Conservation (phyloP, 2,329 filamentous ascomycete species). For the Exophiala spinifera region DNA sequence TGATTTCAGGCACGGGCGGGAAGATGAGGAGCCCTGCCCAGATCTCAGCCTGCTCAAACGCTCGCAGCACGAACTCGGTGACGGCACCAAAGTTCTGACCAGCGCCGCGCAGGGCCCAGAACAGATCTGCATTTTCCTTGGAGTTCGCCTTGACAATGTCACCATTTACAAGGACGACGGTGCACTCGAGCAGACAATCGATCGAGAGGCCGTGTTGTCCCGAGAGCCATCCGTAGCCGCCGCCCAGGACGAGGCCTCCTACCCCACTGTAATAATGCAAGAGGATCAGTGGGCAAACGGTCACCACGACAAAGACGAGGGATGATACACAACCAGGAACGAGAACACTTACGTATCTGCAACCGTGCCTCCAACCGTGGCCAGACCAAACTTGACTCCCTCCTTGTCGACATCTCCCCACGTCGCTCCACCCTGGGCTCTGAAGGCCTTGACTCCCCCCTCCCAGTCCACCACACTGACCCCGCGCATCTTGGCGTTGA, state of each 20-base stretch:
- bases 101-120: conserved; percentile 43
- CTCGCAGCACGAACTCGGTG: conserved; percentile 41
- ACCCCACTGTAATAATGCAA: conserved; percentile 52
- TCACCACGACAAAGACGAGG: too few relatives aligned
- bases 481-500: conserved; percentile 47
- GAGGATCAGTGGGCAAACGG: too few relatives aligned
- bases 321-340: too few relatives aligned
- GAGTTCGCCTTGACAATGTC: conserved; percentile 36
- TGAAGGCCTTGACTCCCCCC: conserved; percentile 43
- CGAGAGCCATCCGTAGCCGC: conserved; percentile 58
- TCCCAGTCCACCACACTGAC: conserved; percentile 47
- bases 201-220: conserved; percentile 55
- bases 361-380: conserved; percentile 61
- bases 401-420: conserved; percentile 57
- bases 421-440: conserved; percentile 50
- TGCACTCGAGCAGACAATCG: conserved; percentile 46
- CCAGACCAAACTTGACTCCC: conserved; percentile 51
- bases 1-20: conserved; percentile 26
- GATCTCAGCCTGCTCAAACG: conserved; percentile 36
- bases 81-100: conserved; percentile 44
- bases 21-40: conserved; percentile 36
- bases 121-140: conserved; percentile 38
- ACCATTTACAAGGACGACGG: conserved; percentile 39
- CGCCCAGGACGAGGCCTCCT: conserved; percentile 57
- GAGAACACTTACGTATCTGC: conserved; percentile 40